Base-by-base conservation (phyloP, 495 filamentous ascomycete genomes). In the Bacidia gigantensis region DNA sequence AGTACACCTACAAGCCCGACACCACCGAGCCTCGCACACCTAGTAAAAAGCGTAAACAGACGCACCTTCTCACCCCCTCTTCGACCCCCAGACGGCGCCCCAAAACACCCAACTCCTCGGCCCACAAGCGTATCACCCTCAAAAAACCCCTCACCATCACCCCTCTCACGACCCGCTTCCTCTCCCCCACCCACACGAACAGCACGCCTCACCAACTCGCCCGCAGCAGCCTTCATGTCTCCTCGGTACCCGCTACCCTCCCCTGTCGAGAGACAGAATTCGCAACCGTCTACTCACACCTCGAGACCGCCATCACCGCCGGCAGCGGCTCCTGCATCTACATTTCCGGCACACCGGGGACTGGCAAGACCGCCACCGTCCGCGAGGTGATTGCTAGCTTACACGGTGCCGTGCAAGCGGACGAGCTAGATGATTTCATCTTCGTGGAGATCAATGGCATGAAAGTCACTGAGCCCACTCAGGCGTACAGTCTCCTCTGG, bases 401-500 rank as follows among this genome's bases (percentile, higher is more conserved):
- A 10, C 89, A 96, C 54, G 77, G 76, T 3, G 81, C 88, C 1
- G 92, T 97, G 3, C 73, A 76, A 26, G 79, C 81, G 11, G 93
- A 99, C 63, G 89, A 97, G 67, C 79, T 99, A 49, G 93, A 97
- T 59, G 93, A 99, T 64, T 99, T 99, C 64, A 93, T 95, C 57
- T 99, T 97, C 57, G 89, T 97, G 56, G 93, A 99, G 66, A 97
- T 99, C 68, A 99, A 99, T 67, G 93, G 93, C 47, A 97, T 99
- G 93, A 97, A 96, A 72, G 85, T 97, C 59, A 92, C 93, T 0
- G 93, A 99, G 64, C 92, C 93, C 0, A 89, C 97, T 63, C 93
- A 99, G 64, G 85, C 90, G 0, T 99, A 99, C 66, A 83, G 86
- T 3, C 70, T 97, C 11, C 79, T 99, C 3, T 99, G 93, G 92